A percentile compares a stretch with the other conserved stretches of the same genome.
Conservation (phyloP, 306 rosid species). For the Carpinus viminea region DNA sequence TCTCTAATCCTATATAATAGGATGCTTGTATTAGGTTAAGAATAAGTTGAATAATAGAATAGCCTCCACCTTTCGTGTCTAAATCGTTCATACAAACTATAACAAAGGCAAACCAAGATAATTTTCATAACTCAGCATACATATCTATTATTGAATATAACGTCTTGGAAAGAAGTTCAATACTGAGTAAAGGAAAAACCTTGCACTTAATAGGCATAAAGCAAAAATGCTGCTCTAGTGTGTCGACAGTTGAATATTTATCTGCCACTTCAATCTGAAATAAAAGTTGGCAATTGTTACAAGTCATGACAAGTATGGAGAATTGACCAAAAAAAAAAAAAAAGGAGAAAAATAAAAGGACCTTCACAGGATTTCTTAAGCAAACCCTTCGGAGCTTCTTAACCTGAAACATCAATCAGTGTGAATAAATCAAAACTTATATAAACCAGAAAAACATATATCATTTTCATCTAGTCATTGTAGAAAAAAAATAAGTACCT, state of each 20-base stretch:
- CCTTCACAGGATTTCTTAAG: constrained; percentile 93
- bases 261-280: constrained; percentile 85
- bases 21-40: too few species aligned
- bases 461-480: neutral
- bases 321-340: constrained; percentile 3
- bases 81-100: too few species aligned
- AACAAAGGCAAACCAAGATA: neutral
- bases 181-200: constrained; percentile 42
- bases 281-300: constrained; percentile 8
- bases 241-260: constrained; percentile 91
- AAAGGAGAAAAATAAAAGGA: too few species aligned
- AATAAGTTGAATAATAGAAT: too few species aligned
- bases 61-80: too few species aligned
- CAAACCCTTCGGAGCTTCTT: constrained; percentile 90
- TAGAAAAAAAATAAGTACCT: constrained; percentile 42
- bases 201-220: constrained; percentile 77
- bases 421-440: constrained; percentile 5
- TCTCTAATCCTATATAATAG: too few species aligned
- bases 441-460: neutral
- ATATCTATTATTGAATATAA: neutral
- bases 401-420: constrained; percentile 56
- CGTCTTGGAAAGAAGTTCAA: neutral
- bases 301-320: neutral
- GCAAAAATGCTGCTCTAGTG: constrained; percentile 75
- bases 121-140: neutral